phyloP scores from a whole-genome alignment of 495 filamentous ascomycete genomes.

The Neurospora sp. region DNA sequence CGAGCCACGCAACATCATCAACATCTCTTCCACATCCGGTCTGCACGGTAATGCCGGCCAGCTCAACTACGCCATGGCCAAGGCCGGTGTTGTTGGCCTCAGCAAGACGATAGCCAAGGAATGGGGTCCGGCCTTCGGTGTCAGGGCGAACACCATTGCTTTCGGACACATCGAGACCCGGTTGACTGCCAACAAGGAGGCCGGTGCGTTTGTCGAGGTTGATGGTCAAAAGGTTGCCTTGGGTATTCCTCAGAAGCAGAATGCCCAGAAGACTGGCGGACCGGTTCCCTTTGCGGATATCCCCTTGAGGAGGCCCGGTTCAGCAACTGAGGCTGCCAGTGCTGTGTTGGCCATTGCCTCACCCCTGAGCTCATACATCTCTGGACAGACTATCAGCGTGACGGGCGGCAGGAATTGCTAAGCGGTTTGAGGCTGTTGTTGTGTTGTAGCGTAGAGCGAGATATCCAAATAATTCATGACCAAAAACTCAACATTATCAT shows the following conservation, averaged over 20 bases:
- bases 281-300: conserved; percentile 53
- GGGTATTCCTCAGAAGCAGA: conserved; percentile 53
- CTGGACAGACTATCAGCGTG: conserved; percentile 74
- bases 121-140: conserved; percentile 79
- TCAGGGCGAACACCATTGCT: conserved; percentile 73
- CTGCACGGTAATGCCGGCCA: conserved; percentile 80
- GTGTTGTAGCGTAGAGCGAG: not conserved
- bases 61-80: conserved; percentile 74
- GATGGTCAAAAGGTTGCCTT: conserved; percentile 69
- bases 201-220: conserved; percentile 64
- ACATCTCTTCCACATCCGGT: conserved; percentile 70
- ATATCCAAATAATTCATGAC: not conserved
- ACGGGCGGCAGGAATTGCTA: conserved; percentile 80
- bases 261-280: conserved; percentile 15
- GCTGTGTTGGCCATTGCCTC: conserved; percentile 71
- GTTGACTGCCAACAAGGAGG: conserved; percentile 70
- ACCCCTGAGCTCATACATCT: conserved; percentile 71
- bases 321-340: conserved; percentile 68
- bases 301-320: conserved; percentile 63
- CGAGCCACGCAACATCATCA: conserved; percentile 67
- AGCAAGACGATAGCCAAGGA: conserved; percentile 86
- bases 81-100: conserved; percentile 69
- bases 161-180: conserved; percentile 73
- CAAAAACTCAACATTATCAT: not conserved
- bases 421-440: not conserved